Conservation (phyloP, 768 basidiomycete genomes). For the Chalciporus sphaerocephalus region DNA sequence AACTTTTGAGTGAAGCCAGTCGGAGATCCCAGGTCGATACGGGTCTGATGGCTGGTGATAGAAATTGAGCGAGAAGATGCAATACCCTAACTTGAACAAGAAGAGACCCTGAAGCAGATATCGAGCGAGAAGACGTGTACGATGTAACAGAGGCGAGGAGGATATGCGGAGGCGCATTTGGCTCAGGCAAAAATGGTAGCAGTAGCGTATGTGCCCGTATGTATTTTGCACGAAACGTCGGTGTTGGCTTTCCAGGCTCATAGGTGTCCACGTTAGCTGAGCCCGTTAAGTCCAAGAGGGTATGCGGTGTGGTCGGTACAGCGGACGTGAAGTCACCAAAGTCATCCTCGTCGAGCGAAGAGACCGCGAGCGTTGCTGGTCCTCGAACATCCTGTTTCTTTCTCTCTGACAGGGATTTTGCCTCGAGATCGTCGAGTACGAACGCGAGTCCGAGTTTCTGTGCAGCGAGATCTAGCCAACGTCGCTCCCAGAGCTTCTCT, state of each 20-base stretch:
- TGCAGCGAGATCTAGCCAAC: constrained; percentile 61
- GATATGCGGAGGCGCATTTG: constrained; percentile 61
- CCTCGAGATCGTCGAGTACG: constrained; percentile 61
- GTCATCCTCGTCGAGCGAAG: constrained; percentile 60
- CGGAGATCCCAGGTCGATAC: constrained; percentile 62
- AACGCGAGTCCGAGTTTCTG: constrained; percentile 40
- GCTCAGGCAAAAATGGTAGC: constrained; percentile 51
- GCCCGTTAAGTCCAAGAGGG: constrained; percentile 20
- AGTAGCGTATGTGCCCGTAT: constrained; percentile 63
- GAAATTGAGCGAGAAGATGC: constrained; percentile 67
- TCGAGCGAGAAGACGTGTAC: constrained; percentile 41
- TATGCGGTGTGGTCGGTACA: constrained; percentile 13
- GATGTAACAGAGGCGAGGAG: constrained; percentile 47
- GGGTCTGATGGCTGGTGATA: constrained; percentile 69
- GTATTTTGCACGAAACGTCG: constrained; percentile 52
- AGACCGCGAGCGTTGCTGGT: constrained; percentile 57
- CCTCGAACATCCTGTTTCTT: constrained; percentile 33
- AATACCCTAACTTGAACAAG: constrained; percentile 63
- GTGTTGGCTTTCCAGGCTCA: constrained; percentile 20
- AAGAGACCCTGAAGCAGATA: constrained; percentile 39
- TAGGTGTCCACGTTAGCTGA: constrained; percentile 13
- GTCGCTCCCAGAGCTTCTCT: constrained; percentile 72
- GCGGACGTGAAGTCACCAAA: constrained; percentile 82
- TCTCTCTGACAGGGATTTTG: constrained; percentile 36
- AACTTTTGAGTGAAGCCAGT: constrained; percentile 61